phyloP scores from a whole-genome alignment of 345 rosid species.

The Eucalyptus erythrocorys region DNA sequence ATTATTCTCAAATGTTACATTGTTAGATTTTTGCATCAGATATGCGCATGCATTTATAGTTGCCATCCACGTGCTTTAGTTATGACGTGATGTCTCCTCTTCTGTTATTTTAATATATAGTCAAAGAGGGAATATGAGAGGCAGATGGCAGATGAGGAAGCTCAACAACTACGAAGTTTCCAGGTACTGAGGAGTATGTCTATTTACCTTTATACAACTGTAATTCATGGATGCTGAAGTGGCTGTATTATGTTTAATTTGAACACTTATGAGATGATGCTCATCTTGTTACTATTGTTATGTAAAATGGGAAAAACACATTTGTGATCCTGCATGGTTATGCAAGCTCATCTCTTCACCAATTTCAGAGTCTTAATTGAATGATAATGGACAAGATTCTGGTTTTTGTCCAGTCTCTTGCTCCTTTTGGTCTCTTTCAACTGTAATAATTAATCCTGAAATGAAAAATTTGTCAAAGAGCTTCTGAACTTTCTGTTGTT shows the following conservation, averaged over 20 bases:
- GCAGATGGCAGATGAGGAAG: slow-evolving; percentile 68
- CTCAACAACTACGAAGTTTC: slow-evolving; percentile 61
- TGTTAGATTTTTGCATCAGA: neutral
- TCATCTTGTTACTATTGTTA: neutral
- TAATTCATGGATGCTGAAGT: neutral
- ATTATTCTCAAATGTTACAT: neutral
- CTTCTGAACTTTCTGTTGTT: neutral
- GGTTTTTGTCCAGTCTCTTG: neutral
- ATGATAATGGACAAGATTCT: neutral
- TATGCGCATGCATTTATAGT: neutral
- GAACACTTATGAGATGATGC: neutral
- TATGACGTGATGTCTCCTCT: neutral
- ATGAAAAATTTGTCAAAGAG: neutral
- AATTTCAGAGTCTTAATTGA: neutral
- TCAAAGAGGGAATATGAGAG: slow-evolving; percentile 68
- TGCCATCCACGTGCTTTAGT: neutral
- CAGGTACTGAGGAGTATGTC: slow-evolving; percentile 30
- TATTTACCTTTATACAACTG: neutral
- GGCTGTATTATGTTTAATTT: neutral
- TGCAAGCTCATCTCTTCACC: neutral
- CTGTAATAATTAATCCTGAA: neutral
- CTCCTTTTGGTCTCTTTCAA: neutral
- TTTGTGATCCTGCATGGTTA: neutral
- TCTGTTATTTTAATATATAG: slow-evolving; percentile 17
- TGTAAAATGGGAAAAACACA: neutral